Evolutionary conservation across 2,329 filamentous ascomycete species (phyloP), one percentile per base, ranked within the genome.

Genomic region (Dendryphion nanum): DNA sequence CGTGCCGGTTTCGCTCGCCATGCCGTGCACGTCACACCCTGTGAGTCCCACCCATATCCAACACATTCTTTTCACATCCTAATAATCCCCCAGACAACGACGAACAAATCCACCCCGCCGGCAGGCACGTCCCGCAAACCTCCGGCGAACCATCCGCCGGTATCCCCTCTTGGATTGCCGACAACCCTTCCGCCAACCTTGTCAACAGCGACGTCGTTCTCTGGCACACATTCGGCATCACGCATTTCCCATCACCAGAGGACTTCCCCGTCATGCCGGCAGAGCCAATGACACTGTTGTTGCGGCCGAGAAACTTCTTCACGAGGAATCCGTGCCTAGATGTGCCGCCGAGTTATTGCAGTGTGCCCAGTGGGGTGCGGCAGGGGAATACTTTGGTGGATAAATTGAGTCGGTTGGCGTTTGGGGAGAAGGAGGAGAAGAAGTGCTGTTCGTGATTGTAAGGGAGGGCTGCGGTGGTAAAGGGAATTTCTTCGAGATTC

Each of bases 261-360:
- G 90, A 95, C 66, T 95, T 88, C 72, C 90, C 90, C 19, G 76
- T 95, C 52, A 95, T 95, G 89, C 89, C 89, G 0, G 85, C 80
- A 28, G 67, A 74, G 72, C 86, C 87, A 1, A 90, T 95, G 77
- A 87, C 81, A 1, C 71, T 95, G 51, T 74, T 94, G 23, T 72
- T 94, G 28, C 73, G 87, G 20, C 89, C 89, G 3, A 72, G 88
- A 29, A 84, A 94, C 70, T 94, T 94, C 76, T 95, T 94, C 68
- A 69, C 75, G 16, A 76, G 79, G 52, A 94, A 91, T 60, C 88
- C 88, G 2, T 85, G 81, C 38, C 71, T 94, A 63, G 86, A 94
- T 63, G 85, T 94, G 13, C 85, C 85, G 39, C 86, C 88, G 0
- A 86, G 79, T 53, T 91, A 82, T 63, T 79, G 78, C 29, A 79